Percentiles rank a stretch among this genome's conserved stretches.
These are phyloP conservation scores for Rhizopogon salebrosus DNA, from an alignment of 768 basidiomycete species.

Conservation along the genomic window DNA sequence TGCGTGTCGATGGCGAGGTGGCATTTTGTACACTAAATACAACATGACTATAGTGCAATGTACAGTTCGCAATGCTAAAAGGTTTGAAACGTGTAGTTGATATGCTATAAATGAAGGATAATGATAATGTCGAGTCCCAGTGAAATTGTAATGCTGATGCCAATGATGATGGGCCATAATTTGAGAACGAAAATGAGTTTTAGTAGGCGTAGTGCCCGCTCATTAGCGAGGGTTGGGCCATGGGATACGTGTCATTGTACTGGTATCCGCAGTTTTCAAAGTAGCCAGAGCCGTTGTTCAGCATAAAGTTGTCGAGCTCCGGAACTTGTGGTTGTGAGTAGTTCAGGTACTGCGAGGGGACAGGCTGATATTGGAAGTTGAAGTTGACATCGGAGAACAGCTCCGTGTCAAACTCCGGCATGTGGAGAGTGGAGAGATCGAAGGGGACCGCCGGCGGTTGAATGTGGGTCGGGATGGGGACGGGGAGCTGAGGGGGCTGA, in stretches of 20 bases:
- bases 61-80: no score
- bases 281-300: not conserved
- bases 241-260: not conserved
- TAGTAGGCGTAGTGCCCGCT: not conserved
- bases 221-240: not conserved
- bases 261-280: not conserved
- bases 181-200: not conserved
- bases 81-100: not conserved
- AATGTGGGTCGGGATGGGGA: not conserved
- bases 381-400: not conserved
- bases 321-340: not conserved
- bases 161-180: not conserved
- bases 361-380: not conserved
- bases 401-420: not conserved
- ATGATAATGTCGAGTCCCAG: not conserved
- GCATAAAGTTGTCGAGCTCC: not conserved
- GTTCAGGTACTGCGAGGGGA: not conserved
- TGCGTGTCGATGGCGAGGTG: no score
- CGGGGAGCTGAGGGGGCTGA: not conserved
- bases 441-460: not conserved
- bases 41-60: no score
- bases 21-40: no score
- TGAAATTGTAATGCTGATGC: not conserved
- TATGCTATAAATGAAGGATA: not conserved
- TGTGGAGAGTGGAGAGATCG: not conserved